These are phyloP conservation scores for Epithele typhae DNA, from an alignment of 768 basidiomycete genomes.

Conservation along the genomic window DNA sequence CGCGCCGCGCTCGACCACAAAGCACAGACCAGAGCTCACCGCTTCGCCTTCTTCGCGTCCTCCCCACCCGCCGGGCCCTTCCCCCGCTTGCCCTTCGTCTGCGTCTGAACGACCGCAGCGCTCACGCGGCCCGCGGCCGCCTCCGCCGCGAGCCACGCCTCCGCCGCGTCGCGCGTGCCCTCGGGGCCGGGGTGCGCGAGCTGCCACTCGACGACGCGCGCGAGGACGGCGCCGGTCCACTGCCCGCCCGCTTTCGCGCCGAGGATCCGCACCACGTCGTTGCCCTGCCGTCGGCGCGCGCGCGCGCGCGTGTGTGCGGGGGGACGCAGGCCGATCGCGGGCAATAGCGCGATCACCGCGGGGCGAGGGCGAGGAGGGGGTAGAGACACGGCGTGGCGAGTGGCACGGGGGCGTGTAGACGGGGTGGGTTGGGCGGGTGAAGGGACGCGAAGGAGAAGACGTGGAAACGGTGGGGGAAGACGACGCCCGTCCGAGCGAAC, in stretches of 20 bases:
- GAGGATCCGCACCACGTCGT: slow-evolving; percentile 53
- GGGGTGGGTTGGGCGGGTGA: too few species aligned
- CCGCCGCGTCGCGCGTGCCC: slow-evolving; percentile 62
- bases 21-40: too few species aligned
- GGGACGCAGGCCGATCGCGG: neutral
- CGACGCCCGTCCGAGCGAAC: too few species aligned
- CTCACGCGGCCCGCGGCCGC: slow-evolving; percentile 42
- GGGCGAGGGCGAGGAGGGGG: too few species aligned
- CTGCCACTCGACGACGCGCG: slow-evolving; percentile 81
- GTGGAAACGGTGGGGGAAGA: too few species aligned
- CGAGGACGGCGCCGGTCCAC: slow-evolving; percentile 61
- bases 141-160: slow-evolving; percentile 62
- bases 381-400: neutral
- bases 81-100: slow-evolving; percentile 23
- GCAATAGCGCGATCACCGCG: neutral
- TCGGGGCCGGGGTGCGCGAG: slow-evolving; percentile 57
- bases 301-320: too few species aligned
- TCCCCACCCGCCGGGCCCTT: slow-evolving; percentile 16
- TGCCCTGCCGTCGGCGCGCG: slow-evolving; percentile 50
- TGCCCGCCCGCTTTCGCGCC: slow-evolving; percentile 56
- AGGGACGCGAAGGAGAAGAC: too few species aligned
- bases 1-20: too few species aligned
- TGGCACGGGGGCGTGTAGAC: neutral
- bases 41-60: slow-evolving; percentile 28
- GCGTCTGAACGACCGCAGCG: neutral